Conservation (phyloP, 1,139 yeast genomes). For the Hyphopichia pseudoburtonii region DNA sequence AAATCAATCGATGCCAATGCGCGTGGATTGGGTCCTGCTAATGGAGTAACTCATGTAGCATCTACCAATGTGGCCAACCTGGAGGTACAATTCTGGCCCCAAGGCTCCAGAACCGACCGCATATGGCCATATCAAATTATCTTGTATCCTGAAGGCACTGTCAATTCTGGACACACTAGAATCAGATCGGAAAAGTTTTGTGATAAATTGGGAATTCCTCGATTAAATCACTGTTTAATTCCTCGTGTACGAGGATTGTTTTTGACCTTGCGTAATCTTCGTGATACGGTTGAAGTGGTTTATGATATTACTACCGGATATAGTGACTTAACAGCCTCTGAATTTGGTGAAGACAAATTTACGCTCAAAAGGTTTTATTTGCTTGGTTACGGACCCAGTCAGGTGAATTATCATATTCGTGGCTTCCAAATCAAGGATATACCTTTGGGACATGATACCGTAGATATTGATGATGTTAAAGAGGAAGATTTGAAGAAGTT, state of each 20-base stretch:
- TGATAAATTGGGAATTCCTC: constrained; percentile 44
- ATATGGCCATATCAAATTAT: constrained; percentile 56
- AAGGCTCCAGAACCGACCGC: constrained; percentile 27
- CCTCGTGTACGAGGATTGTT: constrained; percentile 85
- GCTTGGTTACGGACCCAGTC: constrained; percentile 68
- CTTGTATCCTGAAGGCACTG: constrained; percentile 95
- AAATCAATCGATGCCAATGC: constrained; percentile 55
- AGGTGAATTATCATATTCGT: constrained; percentile 64
- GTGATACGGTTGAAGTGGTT: constrained; percentile 60
- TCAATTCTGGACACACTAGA: constrained; percentile 66
- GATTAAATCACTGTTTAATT: constrained; percentile 62
- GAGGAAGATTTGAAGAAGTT: constrained; percentile 47
- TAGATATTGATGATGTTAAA: constrained; percentile 45
- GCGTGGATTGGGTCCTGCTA: constrained; percentile 51
- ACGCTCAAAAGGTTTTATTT: constrained; percentile 65
- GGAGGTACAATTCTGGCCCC: constrained; percentile 36
- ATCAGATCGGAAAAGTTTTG: constrained; percentile 59
- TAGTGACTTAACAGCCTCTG: constrained; percentile 59
- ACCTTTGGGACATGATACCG: constrained; percentile 56
- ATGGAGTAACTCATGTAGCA: constrained; percentile 40
- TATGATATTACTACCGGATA: constrained; percentile 87
- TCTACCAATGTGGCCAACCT: constrained; percentile 21
- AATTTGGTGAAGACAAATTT: constrained; percentile 77
- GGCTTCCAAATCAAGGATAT: constrained; percentile 60
- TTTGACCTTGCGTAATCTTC: constrained; percentile 59